These are phyloP conservation scores for Candida suzukii DNA, from an alignment of 805 yeast genomes.

Conservation along the genomic window DNA sequence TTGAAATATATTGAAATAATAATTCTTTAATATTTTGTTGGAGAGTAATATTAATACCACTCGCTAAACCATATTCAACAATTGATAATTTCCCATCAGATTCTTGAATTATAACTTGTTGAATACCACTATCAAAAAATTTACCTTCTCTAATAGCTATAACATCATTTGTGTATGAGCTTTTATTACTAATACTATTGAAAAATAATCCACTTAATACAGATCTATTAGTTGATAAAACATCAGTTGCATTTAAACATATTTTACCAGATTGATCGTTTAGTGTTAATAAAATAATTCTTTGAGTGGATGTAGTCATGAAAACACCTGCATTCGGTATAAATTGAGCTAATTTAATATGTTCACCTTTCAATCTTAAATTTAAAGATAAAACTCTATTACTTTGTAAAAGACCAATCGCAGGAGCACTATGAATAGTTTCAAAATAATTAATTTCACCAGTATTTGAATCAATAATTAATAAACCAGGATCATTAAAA, in stretches of 20 bases:
- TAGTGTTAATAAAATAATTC: slow-evolving; percentile 54
- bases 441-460: slow-evolving; percentile 69
- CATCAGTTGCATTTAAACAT: slow-evolving; percentile 14
- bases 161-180: slow-evolving; percentile 35
- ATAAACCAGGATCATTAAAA: slow-evolving; percentile 58
- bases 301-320: slow-evolving; percentile 61
- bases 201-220: not conserved
- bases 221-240: slow-evolving; percentile 11
- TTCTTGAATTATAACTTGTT: slow-evolving; percentile 36
- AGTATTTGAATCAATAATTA: slow-evolving; percentile 49
- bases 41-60: slow-evolving; percentile 20
- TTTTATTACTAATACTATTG: slow-evolving; percentile 10
- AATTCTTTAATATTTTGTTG: slow-evolving; percentile 17
- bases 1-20: slow-evolving; percentile 39
- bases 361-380: slow-evolving; percentile 46
- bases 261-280: slow-evolving; percentile 68
- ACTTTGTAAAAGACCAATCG: slow-evolving; percentile 43
- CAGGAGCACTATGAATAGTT: slow-evolving; percentile 63
- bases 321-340: slow-evolving; percentile 73
- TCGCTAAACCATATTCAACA: slow-evolving; percentile 26
- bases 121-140: slow-evolving; percentile 42
- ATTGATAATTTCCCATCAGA: slow-evolving; percentile 35
- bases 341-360: slow-evolving; percentile 46
- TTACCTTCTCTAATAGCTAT: slow-evolving; percentile 53
- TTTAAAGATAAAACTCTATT: slow-evolving; percentile 25